Conservation (phyloP, 441 rosid species). For the Erysimum pusillum region DNA sequence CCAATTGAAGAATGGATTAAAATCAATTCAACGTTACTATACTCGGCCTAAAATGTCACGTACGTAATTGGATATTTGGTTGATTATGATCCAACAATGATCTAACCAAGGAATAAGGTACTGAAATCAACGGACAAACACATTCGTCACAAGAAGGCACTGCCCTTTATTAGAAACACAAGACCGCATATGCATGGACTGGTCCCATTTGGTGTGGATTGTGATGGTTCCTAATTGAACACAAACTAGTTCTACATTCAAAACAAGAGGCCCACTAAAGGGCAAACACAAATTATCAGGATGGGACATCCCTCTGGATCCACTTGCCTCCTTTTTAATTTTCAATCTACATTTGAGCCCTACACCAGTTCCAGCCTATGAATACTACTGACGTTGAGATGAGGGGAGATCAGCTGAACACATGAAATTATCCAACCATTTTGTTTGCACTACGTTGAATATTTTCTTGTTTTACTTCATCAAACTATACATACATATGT, state of each 20-base stretch:
- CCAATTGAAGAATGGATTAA: no score
- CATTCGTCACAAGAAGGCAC: no score
- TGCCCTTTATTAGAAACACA: not conserved
- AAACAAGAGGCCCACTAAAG: not conserved
- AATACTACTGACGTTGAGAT: not conserved
- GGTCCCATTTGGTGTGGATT: not conserved
- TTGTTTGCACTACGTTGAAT: conserved; percentile 15
- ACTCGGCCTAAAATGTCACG: no score
- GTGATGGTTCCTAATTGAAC: no score
- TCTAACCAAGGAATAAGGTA: no score
- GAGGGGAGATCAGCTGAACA: not conserved
- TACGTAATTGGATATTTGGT: no score
- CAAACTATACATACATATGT: conserved; percentile 9
- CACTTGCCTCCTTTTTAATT: not conserved
- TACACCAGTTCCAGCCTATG: conserved; percentile 9
- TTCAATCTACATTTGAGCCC: not conserved
- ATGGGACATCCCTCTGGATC: not conserved
- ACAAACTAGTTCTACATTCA: not conserved
- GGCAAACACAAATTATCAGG: not conserved
- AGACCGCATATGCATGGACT: not conserved
- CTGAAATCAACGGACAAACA: no score
- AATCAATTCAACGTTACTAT: no score
- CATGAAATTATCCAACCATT: conserved; percentile 11
- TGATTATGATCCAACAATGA: no score
- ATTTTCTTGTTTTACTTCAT: not conserved